Percentiles rank a stretch among this genome's conserved stretches.
These are phyloP conservation scores for Pugionium cornutum DNA, from an alignment of 345 rosid species.

Conservation along the genomic window DNA sequence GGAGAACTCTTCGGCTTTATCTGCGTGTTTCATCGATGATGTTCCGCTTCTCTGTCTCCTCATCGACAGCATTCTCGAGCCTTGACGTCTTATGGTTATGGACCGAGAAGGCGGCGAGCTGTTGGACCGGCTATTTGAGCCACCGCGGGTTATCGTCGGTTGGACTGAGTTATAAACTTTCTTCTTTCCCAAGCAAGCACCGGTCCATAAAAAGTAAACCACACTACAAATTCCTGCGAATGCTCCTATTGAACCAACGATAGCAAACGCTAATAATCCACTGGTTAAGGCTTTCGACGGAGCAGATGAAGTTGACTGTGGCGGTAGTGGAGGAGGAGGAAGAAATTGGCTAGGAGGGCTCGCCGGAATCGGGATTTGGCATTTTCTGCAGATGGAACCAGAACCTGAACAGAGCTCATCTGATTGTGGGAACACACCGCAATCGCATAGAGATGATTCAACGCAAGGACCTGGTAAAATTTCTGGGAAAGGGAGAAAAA, in stretches of 20 bases:
- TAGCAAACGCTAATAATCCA: constrained; percentile 68
- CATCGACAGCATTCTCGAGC: constrained; percentile 62
- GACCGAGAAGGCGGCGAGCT: constrained; percentile 65
- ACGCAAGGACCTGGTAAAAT: constrained; percentile 84
- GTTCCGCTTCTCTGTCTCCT: constrained; percentile 94
- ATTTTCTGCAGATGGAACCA: constrained; percentile 55
- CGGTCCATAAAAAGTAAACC: constrained; percentile 70
- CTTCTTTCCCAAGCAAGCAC: constrained; percentile 76
- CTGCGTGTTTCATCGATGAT: constrained; percentile 70
- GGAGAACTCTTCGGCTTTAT: constrained; percentile 74
- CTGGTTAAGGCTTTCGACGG: constrained; percentile 46
- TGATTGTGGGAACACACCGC: constrained; percentile 53
- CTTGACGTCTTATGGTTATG: constrained; percentile 68
- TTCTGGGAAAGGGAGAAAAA: constrained; percentile 43
- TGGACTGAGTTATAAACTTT: constrained; percentile 93
- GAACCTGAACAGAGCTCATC: constrained; percentile 53
- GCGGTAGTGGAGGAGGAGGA: constrained; percentile 4
- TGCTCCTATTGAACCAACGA: constrained; percentile 73
- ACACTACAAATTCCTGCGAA: constrained; percentile 62
- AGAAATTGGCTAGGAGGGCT: constrained; percentile 20
- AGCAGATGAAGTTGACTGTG: constrained; percentile 24
- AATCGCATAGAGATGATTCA: constrained; percentile 42
- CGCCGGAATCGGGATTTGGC: constrained; percentile 21
- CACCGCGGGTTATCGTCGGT: constrained; percentile 74
- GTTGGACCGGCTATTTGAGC: constrained; percentile 55